Percentiles rank a stretch among this genome's conserved stretches.
Conservation (phyloP, 192 early-diverging fungal genomes). For the Umbelopsis sp. region DNA sequence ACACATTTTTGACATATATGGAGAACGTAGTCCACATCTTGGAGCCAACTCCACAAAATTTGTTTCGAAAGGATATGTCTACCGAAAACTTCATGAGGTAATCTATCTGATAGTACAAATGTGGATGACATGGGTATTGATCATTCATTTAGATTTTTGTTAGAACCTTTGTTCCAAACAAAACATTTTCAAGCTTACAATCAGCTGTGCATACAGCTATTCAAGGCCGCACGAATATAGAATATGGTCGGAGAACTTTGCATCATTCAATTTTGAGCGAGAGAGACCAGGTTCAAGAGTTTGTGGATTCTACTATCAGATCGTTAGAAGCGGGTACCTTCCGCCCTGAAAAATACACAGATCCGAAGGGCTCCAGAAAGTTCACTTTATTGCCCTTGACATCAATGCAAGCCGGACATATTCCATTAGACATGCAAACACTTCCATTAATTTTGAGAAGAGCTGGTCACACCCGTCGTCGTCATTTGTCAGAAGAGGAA, state of each 20-base stretch:
- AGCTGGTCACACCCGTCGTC: background rate
- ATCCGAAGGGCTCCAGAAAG: conserved; percentile 5
- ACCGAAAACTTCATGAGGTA: background rate
- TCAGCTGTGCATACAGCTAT: background rate
- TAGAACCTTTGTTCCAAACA: background rate
- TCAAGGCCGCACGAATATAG: background rate
- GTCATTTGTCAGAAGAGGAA: background rate
- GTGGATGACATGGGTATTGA: background rate
- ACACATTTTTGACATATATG: background rate
- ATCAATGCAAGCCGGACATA: conserved; percentile 2
- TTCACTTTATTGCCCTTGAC: conserved; percentile 4
- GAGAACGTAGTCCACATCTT: background rate
- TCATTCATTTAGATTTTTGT: background rate
- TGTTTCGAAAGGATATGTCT: background rate
- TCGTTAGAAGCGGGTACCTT: background rate
- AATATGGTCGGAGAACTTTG: background rate
- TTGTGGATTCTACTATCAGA: background rate
- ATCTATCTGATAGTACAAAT: background rate
- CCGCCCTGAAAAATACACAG: conserved; percentile 23
- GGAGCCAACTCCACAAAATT: background rate
- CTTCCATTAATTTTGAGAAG: background rate
- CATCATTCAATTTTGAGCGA: background rate
- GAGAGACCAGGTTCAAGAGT: background rate
- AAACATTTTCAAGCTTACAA: background rate
- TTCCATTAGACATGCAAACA: background rate